Conservation (phyloP, 179 eudicot species). For the Beta corolliflora region DNA sequence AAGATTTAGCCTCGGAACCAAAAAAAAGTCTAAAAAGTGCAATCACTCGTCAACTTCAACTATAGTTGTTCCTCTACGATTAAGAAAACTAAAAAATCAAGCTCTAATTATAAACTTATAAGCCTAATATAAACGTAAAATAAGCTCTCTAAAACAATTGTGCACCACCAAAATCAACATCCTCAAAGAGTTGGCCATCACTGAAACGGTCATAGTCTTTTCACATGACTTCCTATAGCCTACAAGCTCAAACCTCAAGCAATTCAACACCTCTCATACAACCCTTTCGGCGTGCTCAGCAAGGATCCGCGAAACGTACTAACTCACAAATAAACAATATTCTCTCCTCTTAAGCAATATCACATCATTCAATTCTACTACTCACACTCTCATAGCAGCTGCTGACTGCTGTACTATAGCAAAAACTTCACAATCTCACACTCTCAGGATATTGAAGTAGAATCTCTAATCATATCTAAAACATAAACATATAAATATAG, state of each 20-base stretch:
- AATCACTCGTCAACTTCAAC: not conserved
- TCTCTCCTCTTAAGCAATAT: not conserved
- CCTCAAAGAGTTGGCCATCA: not conserved
- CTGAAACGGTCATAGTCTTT: not conserved
- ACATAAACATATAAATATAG: too few species aligned
- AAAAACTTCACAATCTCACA: too few species aligned
- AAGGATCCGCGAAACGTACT: not conserved
- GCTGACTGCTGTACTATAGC: too few species aligned
- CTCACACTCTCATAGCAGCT: not conserved
- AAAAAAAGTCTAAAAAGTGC: not conserved
- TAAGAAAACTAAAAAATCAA: not conserved
- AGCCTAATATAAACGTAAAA: not conserved
- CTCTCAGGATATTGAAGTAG: too few species aligned
- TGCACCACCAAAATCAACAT: not conserved
- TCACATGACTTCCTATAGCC: not conserved
- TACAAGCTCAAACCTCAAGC: not conserved
- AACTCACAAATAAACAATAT: not conserved
- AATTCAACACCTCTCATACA: not conserved
- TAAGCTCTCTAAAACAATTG: not conserved
- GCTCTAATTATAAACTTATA: not conserved
- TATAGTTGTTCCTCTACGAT: not conserved
- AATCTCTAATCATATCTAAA: too few species aligned
- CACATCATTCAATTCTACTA: not conserved
- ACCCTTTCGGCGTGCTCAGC: conserved; percentile 2
- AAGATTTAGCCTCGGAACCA: not conserved